Evolutionary conservation across 2,329 filamentous ascomycete species (phyloP).

Genomic region (Neocatenulostroma microsporum): DNA sequence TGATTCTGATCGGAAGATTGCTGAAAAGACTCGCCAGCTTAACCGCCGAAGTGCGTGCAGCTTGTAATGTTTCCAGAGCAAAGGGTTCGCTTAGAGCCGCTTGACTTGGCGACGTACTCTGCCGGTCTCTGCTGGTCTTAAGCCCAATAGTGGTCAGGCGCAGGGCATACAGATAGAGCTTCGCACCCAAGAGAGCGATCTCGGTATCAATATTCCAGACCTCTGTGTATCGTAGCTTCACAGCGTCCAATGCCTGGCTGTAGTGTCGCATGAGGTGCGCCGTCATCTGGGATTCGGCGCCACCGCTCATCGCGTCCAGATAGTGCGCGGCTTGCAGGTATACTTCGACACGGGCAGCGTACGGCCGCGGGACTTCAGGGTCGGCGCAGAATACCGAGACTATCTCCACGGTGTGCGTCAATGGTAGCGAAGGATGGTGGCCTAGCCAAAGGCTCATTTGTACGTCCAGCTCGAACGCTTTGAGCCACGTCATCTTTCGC

Average conservation of each 20-base stretch:
- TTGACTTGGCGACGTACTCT: too few species aligned
- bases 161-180: constrained; percentile 4
- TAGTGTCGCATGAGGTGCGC: background rate
- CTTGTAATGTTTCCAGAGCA: background rate
- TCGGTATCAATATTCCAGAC: constrained; percentile 6
- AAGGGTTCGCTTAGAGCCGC: background rate
- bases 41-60: background rate
- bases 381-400: background rate
- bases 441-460: constrained; percentile 7
- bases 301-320: background rate
- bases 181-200: constrained; percentile 3
- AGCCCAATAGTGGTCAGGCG: background rate
- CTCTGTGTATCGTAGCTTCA: background rate
- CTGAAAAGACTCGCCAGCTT: constrained; percentile 1
- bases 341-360: constrained; percentile 4
- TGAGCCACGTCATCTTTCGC: constrained; percentile 5
- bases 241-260: background rate
- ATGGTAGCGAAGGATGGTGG: constrained; percentile 2
- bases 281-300: background rate
- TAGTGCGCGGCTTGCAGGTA: constrained; percentile 1
- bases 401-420: background rate
- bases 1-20: constrained; percentile 4
- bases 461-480: constrained; percentile 7
- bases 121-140: too few species aligned
- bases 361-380: background rate